Evolutionary conservation across 2,329 filamentous ascomycete species (phyloP), one percentile per base, ranked within the genome.

Genomic region (Keithomyces neogunnii): DNA sequence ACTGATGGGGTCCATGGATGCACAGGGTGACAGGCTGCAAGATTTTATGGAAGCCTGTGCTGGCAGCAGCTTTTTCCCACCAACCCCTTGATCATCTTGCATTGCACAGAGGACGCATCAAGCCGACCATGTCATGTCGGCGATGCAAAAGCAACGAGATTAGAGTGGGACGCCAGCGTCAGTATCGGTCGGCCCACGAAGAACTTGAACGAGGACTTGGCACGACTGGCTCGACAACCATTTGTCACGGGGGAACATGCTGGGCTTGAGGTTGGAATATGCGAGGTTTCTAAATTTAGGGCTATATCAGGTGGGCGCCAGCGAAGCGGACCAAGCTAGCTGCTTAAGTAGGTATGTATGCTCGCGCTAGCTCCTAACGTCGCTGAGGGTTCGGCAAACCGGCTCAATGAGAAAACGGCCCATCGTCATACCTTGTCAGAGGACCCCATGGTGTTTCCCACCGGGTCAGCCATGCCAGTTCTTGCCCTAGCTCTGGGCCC

Each of bases 231-330:
- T 38, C 36, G 19, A 38, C 36, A 10, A 5, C 10, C 36, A 38
- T 13, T 38, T 31, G 49, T 47, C 45, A 51, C 45, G 47, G 42
- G 39, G n/a, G n/a, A 19, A 4, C n/a, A 26, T 51, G 47, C 49
- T 51, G 47, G 43, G 45, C 44, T 48, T 51, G 48, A 45, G 19
- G 19, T 10, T 48, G 32, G 31, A 45, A 5, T 9, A 45, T 10
- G 28, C 13, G 28, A 28, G 19, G 19, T 19, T 51, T 51, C 49
- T 51, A 51, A 47, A 48, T 48, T 48, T 51, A 51, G 50, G 19
- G 19, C 19, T 48, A 45, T 32, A 45, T 19, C 28, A 45, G 9
- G 28, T 31, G 28, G 28, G 19, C 6, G 42, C 42, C 42, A 44
- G 43, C 43, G 11, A 31, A 45, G 43, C 43, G 28, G 28, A 45